Evolutionary conservation across 1,139 yeast species (phyloP).

Genomic region (Scheffersomyces segobiensis): DNA sequence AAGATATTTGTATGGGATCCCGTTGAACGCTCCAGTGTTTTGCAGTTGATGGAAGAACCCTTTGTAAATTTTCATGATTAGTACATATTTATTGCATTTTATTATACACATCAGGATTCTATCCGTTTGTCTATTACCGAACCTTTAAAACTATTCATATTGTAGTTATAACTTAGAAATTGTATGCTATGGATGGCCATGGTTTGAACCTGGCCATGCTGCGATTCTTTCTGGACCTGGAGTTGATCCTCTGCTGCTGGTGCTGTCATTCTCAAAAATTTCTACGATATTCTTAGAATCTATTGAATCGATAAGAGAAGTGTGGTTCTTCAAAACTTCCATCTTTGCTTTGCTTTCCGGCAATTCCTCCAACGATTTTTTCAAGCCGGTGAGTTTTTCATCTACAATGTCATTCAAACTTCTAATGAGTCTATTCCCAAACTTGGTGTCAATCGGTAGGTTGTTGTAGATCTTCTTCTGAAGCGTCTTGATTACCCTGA

Average conservation of each 20-base stretch:
- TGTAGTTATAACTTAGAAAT: not conserved
- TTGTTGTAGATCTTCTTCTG: constrained; percentile 45
- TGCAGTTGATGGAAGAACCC: constrained; percentile 41
- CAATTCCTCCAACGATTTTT: constrained; percentile 9
- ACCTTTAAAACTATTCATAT: not conserved
- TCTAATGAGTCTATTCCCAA: constrained; percentile 50
- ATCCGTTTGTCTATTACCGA: not conserved
- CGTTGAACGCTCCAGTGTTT: constrained; percentile 40
- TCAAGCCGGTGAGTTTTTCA: constrained; percentile 29
- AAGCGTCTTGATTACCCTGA: constrained; percentile 38
- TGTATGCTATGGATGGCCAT: constrained; percentile 54
- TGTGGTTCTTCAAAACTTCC: constrained; percentile 18
- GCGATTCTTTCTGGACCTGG: constrained; percentile 45
- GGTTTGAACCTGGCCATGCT: constrained; percentile 73
- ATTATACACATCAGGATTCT: not conserved
- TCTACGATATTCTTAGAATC: constrained; percentile 19
- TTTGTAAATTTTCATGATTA: not conserved
- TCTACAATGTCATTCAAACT: constrained; percentile 47
- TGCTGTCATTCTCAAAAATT: constrained; percentile 17
- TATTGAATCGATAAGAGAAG: constrained; percentile 16
- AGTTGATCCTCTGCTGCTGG: constrained; percentile 27
- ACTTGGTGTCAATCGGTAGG: constrained; percentile 53
- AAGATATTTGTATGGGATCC: constrained; percentile 61
- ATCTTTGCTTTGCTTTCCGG: constrained; percentile 12
- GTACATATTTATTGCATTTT: not conserved